Base-by-base conservation (phyloP, 1,284 basidiomycete genomes). In the Hemileia vastatrix region DNA sequence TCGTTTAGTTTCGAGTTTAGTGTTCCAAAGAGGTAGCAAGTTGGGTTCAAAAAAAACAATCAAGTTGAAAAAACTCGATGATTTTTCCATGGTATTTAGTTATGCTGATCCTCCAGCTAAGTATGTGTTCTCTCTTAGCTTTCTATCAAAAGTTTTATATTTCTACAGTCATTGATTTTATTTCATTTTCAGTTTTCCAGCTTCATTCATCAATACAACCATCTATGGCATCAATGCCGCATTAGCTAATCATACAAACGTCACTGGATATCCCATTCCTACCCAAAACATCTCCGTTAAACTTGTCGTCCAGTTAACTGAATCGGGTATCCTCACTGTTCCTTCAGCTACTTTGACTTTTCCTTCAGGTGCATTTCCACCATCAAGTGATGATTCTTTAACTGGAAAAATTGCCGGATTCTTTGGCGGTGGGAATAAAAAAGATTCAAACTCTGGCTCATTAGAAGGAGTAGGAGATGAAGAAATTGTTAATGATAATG, bases 381-480 rank as follows among this genome's bases (percentile, higher is more conserved):
- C 50, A 23, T 43, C 27, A 19, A 64, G 47, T 65, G 18, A 70
- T 61, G 49, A 59, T 9, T 53, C 58, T 57, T 53, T 64, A 58
- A 51, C 72, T 84, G 87, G 85, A 64, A 89, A 86, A 78, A 77
- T 95, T 66, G 93, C 92, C 78, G 85, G 84, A 40, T 78, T 95
- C 65, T 92, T 94, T 72, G 86, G 86, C 47, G 84, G 81, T 65
- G 79, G 81, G 6, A 79, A 80, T 61, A 54, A 57, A 44, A 63
- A 60, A 19, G 59, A 66, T 3, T n/a, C 24, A 19, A 66, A 68
- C 52, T 57, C 63, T 3, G 49, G 45, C 3, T 63, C 64, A 24
- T 65, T 67, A 11, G 59, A 5, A 5, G 24, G 49, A n/a, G 57
- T 32, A n/a, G 59, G 57, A 18, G 65, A 62, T 3, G 57, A 33